These are phyloP conservation scores for Dipteronia sinensis DNA, from an alignment of 345 rosid genomes.

Conservation along the genomic window DNA sequence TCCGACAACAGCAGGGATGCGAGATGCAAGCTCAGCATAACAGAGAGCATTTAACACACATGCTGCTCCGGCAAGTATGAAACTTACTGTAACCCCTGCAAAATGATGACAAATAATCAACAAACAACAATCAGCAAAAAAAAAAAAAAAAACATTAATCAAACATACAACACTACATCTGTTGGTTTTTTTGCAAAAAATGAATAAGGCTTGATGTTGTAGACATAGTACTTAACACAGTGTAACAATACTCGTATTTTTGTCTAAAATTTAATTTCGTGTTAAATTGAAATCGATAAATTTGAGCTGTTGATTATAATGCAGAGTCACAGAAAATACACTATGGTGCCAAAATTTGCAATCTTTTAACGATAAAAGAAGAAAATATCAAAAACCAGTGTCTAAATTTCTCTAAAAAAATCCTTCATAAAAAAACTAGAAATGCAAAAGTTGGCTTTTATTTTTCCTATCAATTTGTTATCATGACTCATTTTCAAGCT, in stretches of 20 bases:
- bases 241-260: too few relatives aligned
- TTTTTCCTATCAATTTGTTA: background rate
- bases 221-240: too few relatives aligned
- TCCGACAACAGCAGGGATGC: slow-evolving; percentile 93
- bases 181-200: too few relatives aligned
- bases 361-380: background rate
- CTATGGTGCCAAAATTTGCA: background rate
- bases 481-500: background rate
- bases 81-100: slow-evolving; percentile 89
- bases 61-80: slow-evolving; percentile 85
- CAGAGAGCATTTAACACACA: slow-evolving; percentile 93
- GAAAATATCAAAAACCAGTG: too few relatives aligned
- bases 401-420: too few relatives aligned
- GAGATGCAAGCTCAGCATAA: slow-evolving; percentile 87
- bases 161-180: background rate
- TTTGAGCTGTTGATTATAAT: too few relatives aligned
- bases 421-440: too few relatives aligned
- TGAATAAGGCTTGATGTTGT: too few relatives aligned
- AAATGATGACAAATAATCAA: background rate
- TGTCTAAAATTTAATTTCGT: too few relatives aligned
- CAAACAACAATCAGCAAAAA: background rate
- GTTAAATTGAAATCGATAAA: too few relatives aligned
- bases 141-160: too few relatives aligned
- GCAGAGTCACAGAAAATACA: too few relatives aligned
- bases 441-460: background rate